These are phyloP conservation scores for Tylopilus sp. DNA, from an alignment of 768 basidiomycete species.

Conservation along the genomic window DNA sequence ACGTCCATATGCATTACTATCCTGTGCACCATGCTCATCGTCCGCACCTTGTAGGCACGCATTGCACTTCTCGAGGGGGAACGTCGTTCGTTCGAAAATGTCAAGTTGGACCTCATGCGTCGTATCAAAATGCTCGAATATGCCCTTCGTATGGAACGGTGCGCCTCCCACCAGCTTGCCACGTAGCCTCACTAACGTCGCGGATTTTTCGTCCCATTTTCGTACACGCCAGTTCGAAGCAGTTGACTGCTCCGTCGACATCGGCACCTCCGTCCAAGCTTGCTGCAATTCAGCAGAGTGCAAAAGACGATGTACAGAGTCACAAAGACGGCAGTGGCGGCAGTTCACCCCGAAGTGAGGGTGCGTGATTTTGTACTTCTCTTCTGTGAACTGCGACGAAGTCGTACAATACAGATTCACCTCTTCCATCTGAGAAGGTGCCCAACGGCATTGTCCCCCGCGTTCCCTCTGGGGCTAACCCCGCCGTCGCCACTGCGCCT, in stretches of 20 bases:
- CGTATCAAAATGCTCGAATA: conserved; percentile 99
- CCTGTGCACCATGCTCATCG: conserved; percentile 14
- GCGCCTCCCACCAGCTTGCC: background rate
- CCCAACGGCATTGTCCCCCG: conserved; percentile 59
- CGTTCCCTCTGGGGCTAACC: conserved; percentile 50
- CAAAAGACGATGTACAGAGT: conserved; percentile 70
- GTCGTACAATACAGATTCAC: conserved; percentile 54
- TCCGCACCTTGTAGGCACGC: conserved; percentile 59
- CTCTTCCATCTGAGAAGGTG: conserved; percentile 65
- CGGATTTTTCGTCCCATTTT: conserved; percentile 30
- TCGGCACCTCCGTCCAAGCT: conserved; percentile 66
- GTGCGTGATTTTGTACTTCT: conserved; percentile 34
- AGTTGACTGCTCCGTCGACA: conserved; percentile 55
- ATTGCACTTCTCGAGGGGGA: conserved; percentile 98
- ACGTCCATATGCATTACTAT: background rate
- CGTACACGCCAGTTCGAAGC: conserved; percentile 62
- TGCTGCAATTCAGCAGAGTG: conserved; percentile 53
- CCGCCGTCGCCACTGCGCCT: conserved; percentile 18
- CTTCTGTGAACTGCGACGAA: background rate
- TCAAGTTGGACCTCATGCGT: conserved; percentile 92
- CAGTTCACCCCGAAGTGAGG: conserved; percentile 85
- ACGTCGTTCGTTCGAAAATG: conserved; percentile 94
- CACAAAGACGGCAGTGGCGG: conserved; percentile 77
- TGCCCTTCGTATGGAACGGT: conserved; percentile 95
- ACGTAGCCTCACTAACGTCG: conserved; percentile 5